Conservation (phyloP, 179 eudicot species). For the Silene noctiflora region DNA sequence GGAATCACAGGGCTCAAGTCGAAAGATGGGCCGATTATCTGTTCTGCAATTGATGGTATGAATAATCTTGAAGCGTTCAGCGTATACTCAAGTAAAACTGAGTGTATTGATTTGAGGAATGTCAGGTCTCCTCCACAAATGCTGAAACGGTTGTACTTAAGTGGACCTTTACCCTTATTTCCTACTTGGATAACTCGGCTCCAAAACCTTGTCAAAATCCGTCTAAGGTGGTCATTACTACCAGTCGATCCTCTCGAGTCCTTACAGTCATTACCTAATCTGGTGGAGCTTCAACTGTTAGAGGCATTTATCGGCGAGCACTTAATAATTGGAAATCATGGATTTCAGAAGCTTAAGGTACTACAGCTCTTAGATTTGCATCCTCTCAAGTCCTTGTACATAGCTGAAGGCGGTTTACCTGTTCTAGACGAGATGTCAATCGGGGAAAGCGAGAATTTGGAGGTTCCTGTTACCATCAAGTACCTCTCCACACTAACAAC, state of each 20-base stretch:
- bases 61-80: constrained; percentile 14
- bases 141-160: constrained; percentile 20
- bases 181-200: constrained; percentile 19
- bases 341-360: constrained; percentile 15
- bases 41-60: constrained; percentile 18
- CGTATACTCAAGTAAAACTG: background rate
- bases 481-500: background rate
- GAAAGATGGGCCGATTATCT: background rate
- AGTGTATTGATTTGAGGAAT: constrained; percentile 12
- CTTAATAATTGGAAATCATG: background rate
- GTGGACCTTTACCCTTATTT: constrained; percentile 8
- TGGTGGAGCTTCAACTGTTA: constrained; percentile 23
- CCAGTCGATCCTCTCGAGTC: background rate
- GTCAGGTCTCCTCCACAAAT: constrained; percentile 6
- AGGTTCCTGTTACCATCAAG: constrained; percentile 6
- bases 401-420: constrained; percentile 16
- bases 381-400: background rate
- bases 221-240: constrained; percentile 24
- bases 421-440: constrained; percentile 19
- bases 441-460: constrained; percentile 3
- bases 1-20: constrained; percentile 6
- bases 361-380: constrained; percentile 20
- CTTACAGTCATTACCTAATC: constrained; percentile 9
- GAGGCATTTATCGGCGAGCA: constrained; percentile 10
- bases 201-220: constrained; percentile 14